phyloP scores from a whole-genome alignment of 139 green algal species.

The Coccomyxa sp. region DNA sequence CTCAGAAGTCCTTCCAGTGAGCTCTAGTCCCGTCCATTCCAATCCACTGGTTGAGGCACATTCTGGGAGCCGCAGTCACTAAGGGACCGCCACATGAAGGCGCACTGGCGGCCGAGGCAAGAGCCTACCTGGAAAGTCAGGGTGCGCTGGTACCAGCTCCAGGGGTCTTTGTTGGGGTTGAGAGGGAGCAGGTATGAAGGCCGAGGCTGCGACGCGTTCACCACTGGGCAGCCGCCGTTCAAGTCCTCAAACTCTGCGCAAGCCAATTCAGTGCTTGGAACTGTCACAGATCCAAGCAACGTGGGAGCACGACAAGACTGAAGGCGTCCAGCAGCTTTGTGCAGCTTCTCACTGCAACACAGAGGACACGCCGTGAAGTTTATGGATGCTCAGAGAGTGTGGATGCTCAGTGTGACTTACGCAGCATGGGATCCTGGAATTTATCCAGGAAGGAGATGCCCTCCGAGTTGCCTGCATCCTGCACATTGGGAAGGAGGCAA shows the following conservation, averaged over 20 bases:
- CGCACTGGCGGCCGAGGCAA: not conserved
- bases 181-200: constrained; percentile 2
- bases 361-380: not conserved
- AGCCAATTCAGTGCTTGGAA: not conserved
- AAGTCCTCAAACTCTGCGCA: constrained; percentile 22
- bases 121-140: constrained; percentile 17
- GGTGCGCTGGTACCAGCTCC: constrained; percentile 10
- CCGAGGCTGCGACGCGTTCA: not conserved
- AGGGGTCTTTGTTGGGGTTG: constrained; percentile 12
- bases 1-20: too few species aligned
- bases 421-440: not conserved
- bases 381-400: not conserved
- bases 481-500: constrained; percentile 40
- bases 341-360: not conserved
- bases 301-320: too few species aligned
- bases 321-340: too few species aligned
- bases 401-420: not conserved
- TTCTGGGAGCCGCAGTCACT: not conserved
- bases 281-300: not conserved
- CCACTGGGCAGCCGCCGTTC: constrained; percentile 18
- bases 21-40: too few species aligned
- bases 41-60: not conserved
- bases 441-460: constrained; percentile 35
- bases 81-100: not conserved
- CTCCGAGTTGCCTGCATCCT: constrained; percentile 77